Base-by-base conservation (phyloP, 768 basidiomycete genomes). In the Hericium coralloides region DNA sequence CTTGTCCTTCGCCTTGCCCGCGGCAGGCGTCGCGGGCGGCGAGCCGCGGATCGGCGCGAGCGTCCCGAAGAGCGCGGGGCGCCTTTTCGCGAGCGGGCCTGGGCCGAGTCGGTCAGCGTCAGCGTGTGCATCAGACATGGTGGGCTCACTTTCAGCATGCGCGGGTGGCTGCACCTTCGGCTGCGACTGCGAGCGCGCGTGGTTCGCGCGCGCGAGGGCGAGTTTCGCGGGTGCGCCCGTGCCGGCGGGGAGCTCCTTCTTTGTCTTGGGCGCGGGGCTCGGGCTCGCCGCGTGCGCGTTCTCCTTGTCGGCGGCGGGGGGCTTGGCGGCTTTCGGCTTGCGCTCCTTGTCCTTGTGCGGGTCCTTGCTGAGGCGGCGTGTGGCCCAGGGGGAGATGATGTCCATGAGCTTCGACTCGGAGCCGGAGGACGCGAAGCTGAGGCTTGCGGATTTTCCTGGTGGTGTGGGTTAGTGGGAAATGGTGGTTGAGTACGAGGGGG, bases 31-130 rank as follows among this genome's bases (percentile, higher is more conserved):
- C 7, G 65, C 57, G 6, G 70, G 73, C n/a, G 79, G 78, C 9
- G 79, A 81, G n/a, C 73, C 79, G 63, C 79, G 78, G 68, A 81
- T 76, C 3, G 80, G 78, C 2, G 79, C 78, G 25, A 81, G 68
- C 12, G 38, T 43, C 9, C 18, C 53, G 6, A 36, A 45, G 18
- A 38, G 53, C 15, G 53, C 9, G 15, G 54, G 52, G 43, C 62
- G 60, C 56, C 64, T 43, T 39, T 54, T 54, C 12, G 53, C 41
- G 22, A 6, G 38, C 41, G 38, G 7, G 38, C 39, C 10, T 54
- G 5, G 2, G 23, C 14, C 23, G 17, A 38, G 9, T 39, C 1
- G 10, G 4, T 15, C 18, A 22, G 26, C 5, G 9, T 49, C 17
- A 23, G 49, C 49, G 6, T 6, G 49, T 10, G 23, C 49, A 31